phyloP scores from a whole-genome alignment of 1,284 basidiomycete species.

The Ceratobasidium sp. region DNA sequence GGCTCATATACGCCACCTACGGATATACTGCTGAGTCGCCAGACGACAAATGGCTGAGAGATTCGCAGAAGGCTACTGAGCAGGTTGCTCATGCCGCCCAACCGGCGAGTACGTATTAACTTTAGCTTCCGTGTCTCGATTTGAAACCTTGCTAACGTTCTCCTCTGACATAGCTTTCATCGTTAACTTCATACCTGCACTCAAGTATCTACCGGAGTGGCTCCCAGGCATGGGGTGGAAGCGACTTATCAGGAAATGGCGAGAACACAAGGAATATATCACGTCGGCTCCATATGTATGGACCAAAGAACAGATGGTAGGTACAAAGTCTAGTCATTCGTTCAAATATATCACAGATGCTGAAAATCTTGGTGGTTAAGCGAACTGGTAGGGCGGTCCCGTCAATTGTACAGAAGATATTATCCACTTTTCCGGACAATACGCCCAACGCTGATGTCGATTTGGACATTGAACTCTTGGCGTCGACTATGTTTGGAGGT shows the following conservation, averaged over 20 bases:
- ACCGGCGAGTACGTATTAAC: constrained; percentile 3
- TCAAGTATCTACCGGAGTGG: constrained; percentile 14
- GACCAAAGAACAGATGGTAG: constrained; percentile 30
- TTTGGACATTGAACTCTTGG: constrained; percentile 13
- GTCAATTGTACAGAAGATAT: constrained; percentile 19
- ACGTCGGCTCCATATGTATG: background rate
- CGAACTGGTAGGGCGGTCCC: background rate
- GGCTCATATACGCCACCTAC: constrained; percentile 3
- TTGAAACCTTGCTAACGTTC: background rate
- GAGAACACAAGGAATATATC: constrained; percentile 17
- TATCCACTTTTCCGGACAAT: constrained; percentile 1
- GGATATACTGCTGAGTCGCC: constrained; percentile 9
- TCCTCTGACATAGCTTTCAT: constrained; percentile 3
- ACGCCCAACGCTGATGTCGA: background rate
- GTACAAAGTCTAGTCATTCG: too few relatives aligned
- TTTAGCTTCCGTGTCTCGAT: background rate
- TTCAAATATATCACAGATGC: background rate
- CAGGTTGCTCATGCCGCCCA: constrained; percentile 2
- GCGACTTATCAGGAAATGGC: constrained; percentile 1
- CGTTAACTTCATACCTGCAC: constrained; percentile 20
- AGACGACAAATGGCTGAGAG: constrained; percentile 25
- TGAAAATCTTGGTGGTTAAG: too few relatives aligned
- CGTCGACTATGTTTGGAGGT: constrained; percentile 15
- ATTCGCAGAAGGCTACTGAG: background rate
- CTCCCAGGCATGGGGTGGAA: constrained; percentile 18